These are phyloP conservation scores for Bacidia rubella DNA, from an alignment of 495 filamentous ascomycete species.

Conservation along the genomic window DNA sequence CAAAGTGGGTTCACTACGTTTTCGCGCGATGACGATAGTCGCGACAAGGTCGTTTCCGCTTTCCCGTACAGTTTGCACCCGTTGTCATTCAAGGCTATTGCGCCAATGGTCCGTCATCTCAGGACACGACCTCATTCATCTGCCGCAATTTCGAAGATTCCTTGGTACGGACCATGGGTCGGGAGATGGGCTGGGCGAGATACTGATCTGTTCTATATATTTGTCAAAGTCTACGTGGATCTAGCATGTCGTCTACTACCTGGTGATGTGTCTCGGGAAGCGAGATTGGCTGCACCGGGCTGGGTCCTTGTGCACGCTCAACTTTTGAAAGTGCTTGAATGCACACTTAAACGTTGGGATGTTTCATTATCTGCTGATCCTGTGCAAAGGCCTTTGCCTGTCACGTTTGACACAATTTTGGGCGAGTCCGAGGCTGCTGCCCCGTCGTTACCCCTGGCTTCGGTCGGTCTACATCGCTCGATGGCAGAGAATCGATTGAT, in stretches of 20 bases:
- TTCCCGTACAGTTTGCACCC: conserved; percentile 63
- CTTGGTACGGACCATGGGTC: conserved; percentile 80
- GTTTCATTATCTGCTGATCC: conserved; percentile 37
- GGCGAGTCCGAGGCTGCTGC: conserved; percentile 55
- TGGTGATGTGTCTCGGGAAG: conserved; percentile 46
- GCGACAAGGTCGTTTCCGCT: conserved; percentile 44
- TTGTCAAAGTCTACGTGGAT: conserved; percentile 81
- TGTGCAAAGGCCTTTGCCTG: conserved; percentile 41
- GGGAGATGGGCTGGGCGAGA: conserved; percentile 80
- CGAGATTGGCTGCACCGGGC: conserved; percentile 55
- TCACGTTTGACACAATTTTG: conserved; percentile 67
- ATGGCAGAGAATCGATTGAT: conserved; percentile 92
- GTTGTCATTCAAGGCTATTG: conserved; percentile 58
- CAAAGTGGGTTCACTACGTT: conserved; percentile 42
- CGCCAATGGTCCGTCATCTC: conserved; percentile 47
- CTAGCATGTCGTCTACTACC: conserved; percentile 72
- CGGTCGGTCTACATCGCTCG: conserved; percentile 54
- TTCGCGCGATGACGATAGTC: conserved; percentile 25
- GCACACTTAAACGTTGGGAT: conserved; percentile 63
- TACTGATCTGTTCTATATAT: conserved; percentile 87
- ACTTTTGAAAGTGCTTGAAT: conserved; percentile 66
- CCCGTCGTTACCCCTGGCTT: conserved; percentile 50
- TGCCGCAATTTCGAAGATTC: conserved; percentile 54
- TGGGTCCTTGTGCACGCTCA: conserved; percentile 79
- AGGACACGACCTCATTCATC: conserved; percentile 55